Base-by-base conservation (phyloP, 495 filamentous ascomycete species). In the Talaromyces adpressus region DNA sequence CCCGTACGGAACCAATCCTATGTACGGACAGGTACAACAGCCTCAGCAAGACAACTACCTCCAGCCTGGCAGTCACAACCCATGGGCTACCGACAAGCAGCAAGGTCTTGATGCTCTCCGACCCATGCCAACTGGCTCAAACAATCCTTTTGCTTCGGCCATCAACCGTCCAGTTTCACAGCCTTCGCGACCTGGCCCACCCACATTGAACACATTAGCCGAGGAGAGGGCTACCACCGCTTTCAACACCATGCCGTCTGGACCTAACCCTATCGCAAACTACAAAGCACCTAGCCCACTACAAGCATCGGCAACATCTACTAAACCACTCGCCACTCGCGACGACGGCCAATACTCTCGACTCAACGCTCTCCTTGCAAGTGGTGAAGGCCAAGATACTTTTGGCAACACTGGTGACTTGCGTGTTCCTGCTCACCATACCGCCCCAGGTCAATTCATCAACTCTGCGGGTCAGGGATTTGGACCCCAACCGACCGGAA, bases 371-470 rank as follows among this genome's bases (percentile, higher is more conserved):
- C 88, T 99, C 12, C 84, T 99, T 52, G 83, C 90, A 7, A 81
- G 81, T 23, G 92, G 94, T 62, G 95, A 97, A 52, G 94, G 94
- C 23, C 88, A 92, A 77, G 94, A 99, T 72, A 98, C 95, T 1
- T 99, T 97, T 72, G 94, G 94, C 59, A 99, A 99, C 70, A 89
- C 89, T 45, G 94, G 94, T 61, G 88, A 98, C 61, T 81, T 97
- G 32, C 92, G 94, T 73, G 96, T 99, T 67, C 95, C 94, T 2
- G 86, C 94, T 36, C 94, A 99, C 73, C 94, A 99, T 75, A 99
- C 94, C 0, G 92, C 94, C 1, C 95, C 95, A 3, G 94, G 94
- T 30, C 96, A 90, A 2, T 99, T 98, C 69, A 89, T 99, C 76
- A 99, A 97, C 76, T 93, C 89, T 65, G 91, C 94, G 4, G 93